Base-by-base conservation (phyloP, 129 eudicot species). In the Helichrysum umbraculigerum region DNA sequence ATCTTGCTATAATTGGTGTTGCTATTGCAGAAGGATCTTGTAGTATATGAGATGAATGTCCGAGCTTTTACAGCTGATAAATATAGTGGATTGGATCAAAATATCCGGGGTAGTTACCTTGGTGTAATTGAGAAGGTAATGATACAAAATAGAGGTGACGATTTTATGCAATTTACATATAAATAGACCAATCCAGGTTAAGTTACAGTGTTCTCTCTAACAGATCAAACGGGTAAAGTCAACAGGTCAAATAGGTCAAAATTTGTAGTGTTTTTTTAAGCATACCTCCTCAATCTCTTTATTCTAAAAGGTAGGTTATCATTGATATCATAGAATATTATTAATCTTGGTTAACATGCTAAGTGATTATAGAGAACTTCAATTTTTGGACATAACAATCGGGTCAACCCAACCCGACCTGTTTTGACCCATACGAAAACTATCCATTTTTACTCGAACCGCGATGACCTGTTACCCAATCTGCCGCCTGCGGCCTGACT, bases 21-120 rank as follows among this genome's bases (percentile, higher is more conserved):
- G 77, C 33, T 78, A 76, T 76, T 85, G 86, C 89, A 91, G 99
- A 87, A 91, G 60, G 97, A 95, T 73, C 99, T 94, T 86, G 96
- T 91, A 42, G 83, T 95, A 30, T 95, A 94, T 79, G 97, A 94
- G 83, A 94, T 94, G 99, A 94, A 87, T 42, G 89, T 94, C n/a
- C 97, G 97, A 65, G 99, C 90, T 29, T 95, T 87, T 82, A 91
- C 99, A 7, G 93, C 91, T 76, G 99, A 95, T 80, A 76, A 87
- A 74, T 86, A 97, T 58, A 91, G 99, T 91, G 94, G 88, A 33
- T 64, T 95, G 81, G 87, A 89, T 74, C 62, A 78, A 68, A 75
- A 82, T 57, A 79, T 86, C 64, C 85, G 94, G 51, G 99, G 97
- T 22, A 95, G 99, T 83, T 95, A 91, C 80, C 96, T 83, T 83